These are phyloP conservation scores for Pseudopyricularia javanii DNA, from an alignment of 2,329 filamentous ascomycete species.

Conservation along the genomic window DNA sequence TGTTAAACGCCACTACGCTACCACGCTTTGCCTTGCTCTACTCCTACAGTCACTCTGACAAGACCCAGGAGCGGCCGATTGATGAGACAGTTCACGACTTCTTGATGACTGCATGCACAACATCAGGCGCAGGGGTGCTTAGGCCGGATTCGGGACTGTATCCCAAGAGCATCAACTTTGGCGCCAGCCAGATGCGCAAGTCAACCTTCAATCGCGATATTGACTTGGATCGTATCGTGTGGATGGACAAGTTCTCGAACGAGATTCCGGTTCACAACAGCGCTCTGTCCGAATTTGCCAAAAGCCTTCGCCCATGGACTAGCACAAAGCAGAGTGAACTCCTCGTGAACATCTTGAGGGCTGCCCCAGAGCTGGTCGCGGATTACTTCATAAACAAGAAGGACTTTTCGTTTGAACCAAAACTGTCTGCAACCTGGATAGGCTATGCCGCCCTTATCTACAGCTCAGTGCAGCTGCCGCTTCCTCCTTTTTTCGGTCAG, in stretches of 20 bases:
- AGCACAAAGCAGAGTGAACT: constrained; percentile 73
- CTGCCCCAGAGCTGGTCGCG: constrained; percentile 74
- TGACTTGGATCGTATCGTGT: constrained; percentile 56
- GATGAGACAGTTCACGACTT: constrained; percentile 64
- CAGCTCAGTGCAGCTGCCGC: constrained; percentile 60
- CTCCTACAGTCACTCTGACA: constrained; percentile 43
- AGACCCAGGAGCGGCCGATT: constrained; percentile 45
- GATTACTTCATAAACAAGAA: constrained; percentile 76
- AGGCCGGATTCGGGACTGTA: constrained; percentile 76
- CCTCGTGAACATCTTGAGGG: constrained; percentile 64
- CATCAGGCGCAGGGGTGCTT: constrained; percentile 58
- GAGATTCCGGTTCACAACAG: constrained; percentile 68
- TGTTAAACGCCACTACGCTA: constrained; percentile 65
- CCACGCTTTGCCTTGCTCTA: constrained; percentile 63
- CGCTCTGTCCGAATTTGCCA: constrained; percentile 65
- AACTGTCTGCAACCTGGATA: constrained; percentile 87
- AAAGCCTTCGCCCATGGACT: constrained; percentile 71
- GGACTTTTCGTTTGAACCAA: constrained; percentile 79
- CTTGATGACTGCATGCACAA: constrained; percentile 63
- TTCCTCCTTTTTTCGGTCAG: constrained; percentile 63
- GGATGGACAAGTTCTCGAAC: constrained; percentile 54
- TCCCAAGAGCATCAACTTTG: constrained; percentile 41
- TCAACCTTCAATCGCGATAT: constrained; percentile 26
- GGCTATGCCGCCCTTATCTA: constrained; percentile 86
- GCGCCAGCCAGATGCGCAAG: neutral